These are phyloP conservation scores for Lipomyces orientalis DNA, from an alignment of 805 yeast genomes.

Conservation along the genomic window DNA sequence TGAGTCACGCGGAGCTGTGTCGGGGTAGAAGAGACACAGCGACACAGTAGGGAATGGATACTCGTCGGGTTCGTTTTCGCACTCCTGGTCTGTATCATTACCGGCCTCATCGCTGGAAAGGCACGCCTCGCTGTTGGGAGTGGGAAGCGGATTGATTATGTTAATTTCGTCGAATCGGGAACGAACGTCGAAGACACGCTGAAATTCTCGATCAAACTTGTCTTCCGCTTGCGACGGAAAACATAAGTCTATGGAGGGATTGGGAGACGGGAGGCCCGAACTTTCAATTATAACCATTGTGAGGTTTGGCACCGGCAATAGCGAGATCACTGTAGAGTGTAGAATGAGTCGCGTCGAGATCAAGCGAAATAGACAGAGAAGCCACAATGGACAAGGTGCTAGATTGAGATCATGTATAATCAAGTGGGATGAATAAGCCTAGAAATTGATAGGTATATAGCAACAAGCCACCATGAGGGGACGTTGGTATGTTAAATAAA, in stretches of 20 bases:
- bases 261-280: slow-evolving; percentile 36
- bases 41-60: slow-evolving; percentile 30
- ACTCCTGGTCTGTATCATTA: slow-evolving; percentile 17
- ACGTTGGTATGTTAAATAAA: background rate
- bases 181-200: slow-evolving; percentile 29
- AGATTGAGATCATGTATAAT: background rate
- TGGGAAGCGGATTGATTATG: slow-evolving; percentile 22
- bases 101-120: slow-evolving; percentile 31
- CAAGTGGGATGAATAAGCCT: background rate
- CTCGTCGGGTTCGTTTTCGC: slow-evolving; percentile 20
- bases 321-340: background rate
- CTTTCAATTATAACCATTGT: slow-evolving; percentile 23
- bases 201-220: slow-evolving; percentile 30
- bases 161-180: slow-evolving; percentile 12
- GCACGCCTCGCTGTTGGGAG: slow-evolving; percentile 33
- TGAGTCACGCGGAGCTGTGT: slow-evolving; percentile 47
- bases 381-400: background rate
- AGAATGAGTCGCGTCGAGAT: background rate
- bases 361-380: background rate
- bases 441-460: background rate
- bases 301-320: background rate
- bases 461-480: background rate
- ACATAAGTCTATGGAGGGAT: slow-evolving; percentile 33
- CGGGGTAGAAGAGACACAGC: slow-evolving; percentile 44
- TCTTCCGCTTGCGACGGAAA: slow-evolving; percentile 24